A percentile compares a stretch with the other conserved stretches of the same genome.
phyloP scores from a whole-genome alignment of 345 rosid species.

The Passiflora organensis region DNA sequence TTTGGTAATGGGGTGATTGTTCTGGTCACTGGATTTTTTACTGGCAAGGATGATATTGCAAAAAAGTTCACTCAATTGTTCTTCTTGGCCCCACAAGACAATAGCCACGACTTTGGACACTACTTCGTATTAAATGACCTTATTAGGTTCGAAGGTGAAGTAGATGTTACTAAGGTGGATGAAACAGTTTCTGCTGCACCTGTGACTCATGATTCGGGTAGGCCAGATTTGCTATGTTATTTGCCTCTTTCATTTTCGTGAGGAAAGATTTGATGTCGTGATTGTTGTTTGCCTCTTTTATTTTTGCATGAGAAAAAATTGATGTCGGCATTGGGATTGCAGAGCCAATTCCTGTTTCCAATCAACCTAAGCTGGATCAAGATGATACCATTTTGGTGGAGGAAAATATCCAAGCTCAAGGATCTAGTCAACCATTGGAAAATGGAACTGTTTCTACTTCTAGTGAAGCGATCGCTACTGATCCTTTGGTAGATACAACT shows the following conservation, averaged over 20 bases:
- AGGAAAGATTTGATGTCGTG: background rate
- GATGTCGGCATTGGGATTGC: no score
- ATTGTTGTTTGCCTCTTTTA: no score
- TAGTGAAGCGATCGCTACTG: constrained; percentile 26
- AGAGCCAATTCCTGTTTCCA: constrained; percentile 28
- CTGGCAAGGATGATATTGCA: constrained; percentile 32
- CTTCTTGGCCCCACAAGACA: constrained; percentile 58
- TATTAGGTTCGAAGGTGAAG: constrained; percentile 49
- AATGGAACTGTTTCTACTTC: constrained; percentile 24
- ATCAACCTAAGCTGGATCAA: constrained; percentile 14
- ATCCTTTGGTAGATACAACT: constrained; percentile 5
- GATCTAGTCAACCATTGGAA: constrained; percentile 21
- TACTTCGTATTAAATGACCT: constrained; percentile 73
- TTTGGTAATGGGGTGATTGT: constrained; percentile 45
- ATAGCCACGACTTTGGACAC: constrained; percentile 9
- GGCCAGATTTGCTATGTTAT: background rate
- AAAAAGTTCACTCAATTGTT: constrained; percentile 54
- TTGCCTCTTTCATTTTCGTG: background rate
- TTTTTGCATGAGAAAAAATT: no score
- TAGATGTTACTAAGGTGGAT: constrained; percentile 25
- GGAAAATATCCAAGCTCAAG: constrained; percentile 13
- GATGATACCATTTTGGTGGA: constrained; percentile 11
- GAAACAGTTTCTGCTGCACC: constrained; percentile 23
- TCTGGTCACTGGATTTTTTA: constrained; percentile 60
- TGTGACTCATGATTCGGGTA: constrained; percentile 34